phyloP scores from a whole-genome alignment of 805 yeast genomes.

The Diddensiella santjacobensis region DNA sequence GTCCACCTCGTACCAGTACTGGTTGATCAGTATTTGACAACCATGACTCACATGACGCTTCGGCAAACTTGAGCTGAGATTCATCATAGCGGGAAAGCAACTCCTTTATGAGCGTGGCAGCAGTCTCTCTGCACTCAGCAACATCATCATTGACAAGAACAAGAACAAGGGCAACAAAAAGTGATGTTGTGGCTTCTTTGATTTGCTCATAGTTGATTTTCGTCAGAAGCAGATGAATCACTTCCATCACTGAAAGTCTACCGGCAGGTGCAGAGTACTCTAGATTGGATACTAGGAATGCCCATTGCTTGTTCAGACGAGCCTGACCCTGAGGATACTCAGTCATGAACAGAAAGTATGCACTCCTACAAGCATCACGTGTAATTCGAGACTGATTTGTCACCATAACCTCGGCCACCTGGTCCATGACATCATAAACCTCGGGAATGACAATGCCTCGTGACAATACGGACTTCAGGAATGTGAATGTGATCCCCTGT shows the following conservation, averaged over 20 bases:
- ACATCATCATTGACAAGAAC: slow-evolving; percentile 75
- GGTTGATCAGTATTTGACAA: slow-evolving; percentile 38
- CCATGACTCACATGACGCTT: slow-evolving; percentile 56
- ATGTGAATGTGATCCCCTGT: slow-evolving; percentile 84
- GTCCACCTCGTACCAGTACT: slow-evolving; percentile 65
- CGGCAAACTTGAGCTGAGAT: slow-evolving; percentile 34
- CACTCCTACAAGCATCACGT: slow-evolving; percentile 78
- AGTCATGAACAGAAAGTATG: slow-evolving; percentile 80
- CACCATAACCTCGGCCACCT: slow-evolving; percentile 77
- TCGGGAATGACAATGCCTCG: slow-evolving; percentile 79
- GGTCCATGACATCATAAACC: slow-evolving; percentile 82
- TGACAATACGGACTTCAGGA: slow-evolving; percentile 71
- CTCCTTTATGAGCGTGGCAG: slow-evolving; percentile 54
- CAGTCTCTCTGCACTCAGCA: slow-evolving; percentile 78
- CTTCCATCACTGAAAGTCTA: slow-evolving; percentile 84
- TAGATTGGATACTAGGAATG: slow-evolving; percentile 73
- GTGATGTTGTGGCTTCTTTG: slow-evolving; percentile 47
- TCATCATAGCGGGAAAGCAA: slow-evolving; percentile 47
- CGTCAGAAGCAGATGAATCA: slow-evolving; percentile 63
- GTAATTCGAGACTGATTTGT: slow-evolving; percentile 81
- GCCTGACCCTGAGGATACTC: slow-evolving; percentile 93
- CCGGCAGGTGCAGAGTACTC: slow-evolving; percentile 84
- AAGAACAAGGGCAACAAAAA: slow-evolving; percentile 78
- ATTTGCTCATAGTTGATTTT: slow-evolving; percentile 57
- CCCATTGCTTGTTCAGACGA: slow-evolving; percentile 75